Conservation (phyloP, 1,284 basidiomycete genomes). For the Crucibulum parvulum region DNA sequence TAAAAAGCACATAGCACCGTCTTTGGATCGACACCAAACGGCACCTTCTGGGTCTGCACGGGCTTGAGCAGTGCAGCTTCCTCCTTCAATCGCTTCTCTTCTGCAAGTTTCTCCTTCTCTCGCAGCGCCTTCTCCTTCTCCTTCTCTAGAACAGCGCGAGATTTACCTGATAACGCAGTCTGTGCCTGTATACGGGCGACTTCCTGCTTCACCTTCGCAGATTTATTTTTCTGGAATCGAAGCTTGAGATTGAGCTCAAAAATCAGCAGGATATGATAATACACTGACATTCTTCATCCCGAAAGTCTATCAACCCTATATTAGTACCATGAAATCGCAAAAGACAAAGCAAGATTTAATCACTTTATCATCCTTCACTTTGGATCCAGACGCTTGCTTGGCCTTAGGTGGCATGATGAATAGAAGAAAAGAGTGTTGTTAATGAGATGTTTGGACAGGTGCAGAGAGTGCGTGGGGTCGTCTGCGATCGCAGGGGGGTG, state of each 20-base stretch:
- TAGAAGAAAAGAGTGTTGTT: background rate
- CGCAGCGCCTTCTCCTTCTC: constrained; percentile 84
- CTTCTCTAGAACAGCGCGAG: constrained; percentile 78
- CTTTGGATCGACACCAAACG: constrained; percentile 96
- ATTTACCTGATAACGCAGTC: constrained; percentile 76
- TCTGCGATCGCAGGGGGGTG: background rate
- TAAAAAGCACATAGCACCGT: constrained; percentile 88
- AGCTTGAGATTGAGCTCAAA: constrained; percentile 2
- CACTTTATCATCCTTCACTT: constrained; percentile 82
- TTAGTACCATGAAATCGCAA: background rate
- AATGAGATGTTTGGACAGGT: background rate
- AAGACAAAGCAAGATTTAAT: constrained; percentile 6
- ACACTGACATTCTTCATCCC: constrained; percentile 87
- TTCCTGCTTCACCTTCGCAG: constrained; percentile 89
- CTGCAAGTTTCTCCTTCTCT: constrained; percentile 81
- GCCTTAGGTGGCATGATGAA: constrained; percentile 77
- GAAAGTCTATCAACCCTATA: constrained; percentile 67
- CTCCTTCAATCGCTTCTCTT: constrained; percentile 87
- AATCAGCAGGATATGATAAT: background rate
- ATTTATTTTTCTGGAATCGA: constrained; percentile 86
- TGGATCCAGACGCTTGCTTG: constrained; percentile 54
- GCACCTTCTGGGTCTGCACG: constrained; percentile 86
- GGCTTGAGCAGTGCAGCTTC: constrained; percentile 84
- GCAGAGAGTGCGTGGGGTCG: background rate
- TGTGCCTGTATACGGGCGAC: constrained; percentile 85